Base-by-base conservation (phyloP, 495 filamentous ascomycete genomes). In the Podospora conica region DNA sequence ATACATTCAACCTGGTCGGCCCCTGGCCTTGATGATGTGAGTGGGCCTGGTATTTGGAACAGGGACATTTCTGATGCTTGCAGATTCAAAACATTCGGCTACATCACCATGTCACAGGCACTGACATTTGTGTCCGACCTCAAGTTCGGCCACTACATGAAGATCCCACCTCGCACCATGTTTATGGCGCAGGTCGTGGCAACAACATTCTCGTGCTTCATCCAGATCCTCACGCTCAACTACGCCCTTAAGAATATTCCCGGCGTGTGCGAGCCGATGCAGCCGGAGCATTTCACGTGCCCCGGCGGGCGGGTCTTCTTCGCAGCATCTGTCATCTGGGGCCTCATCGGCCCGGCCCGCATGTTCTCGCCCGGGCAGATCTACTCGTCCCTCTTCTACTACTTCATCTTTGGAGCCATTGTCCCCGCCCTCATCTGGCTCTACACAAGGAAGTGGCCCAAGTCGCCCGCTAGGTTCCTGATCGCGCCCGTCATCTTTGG, bases 41-140 rank as follows among this genome's bases (percentile, higher is more conserved):
- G 78, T 61, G 11, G 11, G 12, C 53, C 53, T 15, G 21, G 10
- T 23, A 40, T 15, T 40, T 21, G 4, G 10, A 27, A 64, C 1
- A 65, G n/a, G 12, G 12, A 64, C 9, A 63, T 60, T 12, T 60
- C 57, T 22, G 21, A 22, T 31, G 9, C 53, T n/a, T 29, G 5
- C 53, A 83, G 80, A 25, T 91, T 91, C 78, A 91, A 91, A 74
- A 89, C 88, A 18, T 90, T 89, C 66, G 88, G 88, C 53, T 91
- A 87, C 70, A 88, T 89, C 67, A 88, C 87, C 53, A 85, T 89
- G 78, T 80, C 81, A 18, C 83, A 85, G 72, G 80, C 82, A 15
- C 75, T 86, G n/a, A 79, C 73, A 64, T 86, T 85, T 70, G 77
- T 83, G 20, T 73, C 75, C 1, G 84, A 86, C 69, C 76, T 86